These are phyloP conservation scores for Ciborinia camelliae DNA, from an alignment of 2,329 filamentous ascomycete species.

Conservation along the genomic window DNA sequence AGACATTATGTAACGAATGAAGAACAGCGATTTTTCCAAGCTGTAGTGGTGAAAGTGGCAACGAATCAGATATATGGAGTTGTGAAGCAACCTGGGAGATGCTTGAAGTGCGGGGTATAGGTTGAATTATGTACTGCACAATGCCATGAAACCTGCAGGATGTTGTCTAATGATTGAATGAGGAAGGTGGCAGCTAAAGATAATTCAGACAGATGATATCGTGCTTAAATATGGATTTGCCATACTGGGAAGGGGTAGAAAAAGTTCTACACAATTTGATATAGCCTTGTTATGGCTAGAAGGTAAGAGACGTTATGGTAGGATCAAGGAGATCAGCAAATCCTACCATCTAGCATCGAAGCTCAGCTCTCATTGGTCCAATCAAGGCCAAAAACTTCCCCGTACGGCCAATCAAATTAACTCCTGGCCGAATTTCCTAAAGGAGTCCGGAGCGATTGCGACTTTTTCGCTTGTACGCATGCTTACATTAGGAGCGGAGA, in stretches of 20 bases:
- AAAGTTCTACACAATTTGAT: neutral
- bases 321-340: neutral
- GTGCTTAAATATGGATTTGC: conserved; percentile 5
- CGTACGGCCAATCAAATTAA: conserved; percentile 7
- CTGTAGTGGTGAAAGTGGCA: neutral
- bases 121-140: neutral
- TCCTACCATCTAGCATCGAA: neutral
- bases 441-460: conserved; percentile 15
- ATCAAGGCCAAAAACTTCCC: neutral
- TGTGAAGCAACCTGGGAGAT: neutral
- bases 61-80: neutral
- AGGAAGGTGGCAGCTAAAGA: neutral
- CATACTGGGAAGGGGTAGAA: neutral
- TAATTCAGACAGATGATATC: neutral
- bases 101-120: conserved; percentile 1
- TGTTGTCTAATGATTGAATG: conserved; percentile 1
- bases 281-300: conserved; percentile 3
- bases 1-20: conserved; percentile 6
- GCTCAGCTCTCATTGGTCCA: conserved; percentile 2
- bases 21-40: neutral
- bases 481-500: conserved; percentile 10
- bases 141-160: neutral
- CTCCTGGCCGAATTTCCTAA: conserved; percentile 7
- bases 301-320: neutral
- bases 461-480: conserved; percentile 3